Percentiles rank a stretch among this genome's conserved stretches.
These are phyloP conservation scores for Austroboletus festivus DNA, from an alignment of 768 basidiomycete genomes.

Conservation along the genomic window DNA sequence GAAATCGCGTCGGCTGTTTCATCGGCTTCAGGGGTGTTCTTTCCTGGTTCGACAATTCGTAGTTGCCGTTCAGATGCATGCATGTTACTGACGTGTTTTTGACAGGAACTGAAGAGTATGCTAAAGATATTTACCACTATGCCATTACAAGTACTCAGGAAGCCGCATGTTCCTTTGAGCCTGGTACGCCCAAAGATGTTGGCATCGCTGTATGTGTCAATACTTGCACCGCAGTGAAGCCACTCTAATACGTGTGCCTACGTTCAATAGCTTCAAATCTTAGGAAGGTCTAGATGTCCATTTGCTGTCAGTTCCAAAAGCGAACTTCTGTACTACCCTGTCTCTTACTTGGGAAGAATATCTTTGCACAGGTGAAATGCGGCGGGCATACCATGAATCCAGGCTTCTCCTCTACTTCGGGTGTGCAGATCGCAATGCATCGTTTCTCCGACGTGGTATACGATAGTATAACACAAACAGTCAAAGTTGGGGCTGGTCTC, in stretches of 20 bases:
- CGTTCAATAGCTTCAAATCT: constrained; percentile 7
- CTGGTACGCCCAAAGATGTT: constrained; percentile 51
- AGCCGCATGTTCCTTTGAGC: constrained; percentile 56
- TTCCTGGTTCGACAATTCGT: neutral
- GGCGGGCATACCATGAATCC: constrained; percentile 57
- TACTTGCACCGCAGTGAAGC: no score
- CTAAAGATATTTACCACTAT: neutral
- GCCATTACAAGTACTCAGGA: constrained; percentile 40
- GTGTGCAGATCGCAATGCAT: constrained; percentile 56
- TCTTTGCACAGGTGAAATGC: constrained; percentile 47
- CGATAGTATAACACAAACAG: constrained; percentile 36
- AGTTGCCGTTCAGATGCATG: neutral
- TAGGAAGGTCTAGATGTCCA: constrained; percentile 42
- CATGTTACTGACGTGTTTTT: neutral
- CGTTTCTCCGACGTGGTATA: constrained; percentile 43
- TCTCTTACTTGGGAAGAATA: neutral
- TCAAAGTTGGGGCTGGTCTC: constrained; percentile 37
- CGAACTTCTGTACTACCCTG: neutral
- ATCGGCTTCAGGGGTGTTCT: neutral
- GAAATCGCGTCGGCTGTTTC: no score
- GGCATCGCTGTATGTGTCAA: constrained; percentile 39
- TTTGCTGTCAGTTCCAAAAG: constrained; percentile 17
- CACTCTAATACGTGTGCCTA: neutral
- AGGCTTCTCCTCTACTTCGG: constrained; percentile 54
- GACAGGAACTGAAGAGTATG: neutral